Base-by-base conservation (phyloP, 805 yeast species). In the Pichia sporocuriosa region DNA sequence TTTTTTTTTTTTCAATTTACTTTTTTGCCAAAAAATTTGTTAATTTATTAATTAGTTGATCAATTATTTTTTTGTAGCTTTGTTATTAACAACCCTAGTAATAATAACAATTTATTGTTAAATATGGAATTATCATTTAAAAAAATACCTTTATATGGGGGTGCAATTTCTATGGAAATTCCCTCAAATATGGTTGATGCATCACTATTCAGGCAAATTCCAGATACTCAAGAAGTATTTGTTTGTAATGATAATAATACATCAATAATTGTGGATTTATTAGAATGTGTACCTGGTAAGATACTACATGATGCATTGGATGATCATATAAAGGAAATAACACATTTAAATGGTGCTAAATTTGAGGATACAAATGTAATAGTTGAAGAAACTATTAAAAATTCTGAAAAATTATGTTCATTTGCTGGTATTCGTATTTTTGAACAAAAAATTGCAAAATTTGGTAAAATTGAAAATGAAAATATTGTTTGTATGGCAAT, bases 191-290 rank as follows among this genome's bases (percentile, higher is more conserved):
- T 81, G 37, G 55, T 81, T 2, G 97, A 93, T 59, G 96, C 88
- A 0, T 82, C 95, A 1, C 59, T 67, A 28, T 57, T 89, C 37
- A 67, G 98, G 43, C 85, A 85, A 46, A 76, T 93, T 3, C 97
- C 98, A 0, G 97, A 93, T 55, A 79, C 88, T 1, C 97, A 93
- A 58, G 98, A 90, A 59, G 96, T 90, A 21, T 93, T 74, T 59
- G 77, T 89, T 3, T 40, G 57, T 10, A 39, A 49, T 13, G 55
- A 68, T 35, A 60, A 61, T 35, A 75, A 79, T 40, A 77, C 72
- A 49, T 73, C 83, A 15, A 56, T 82, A 9, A 77, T 83, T n/a
- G 55, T 83, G 16, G 93, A 83, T 47, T 57, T 83, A 13, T 58
- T 83, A 47, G 85, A 83, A 49, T 52, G 62, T 21, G 75, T 77